These are phyloP conservation scores for Nicotiana undulata DNA, from an alignment of 257 asterid genomes.

Conservation along the genomic window DNA sequence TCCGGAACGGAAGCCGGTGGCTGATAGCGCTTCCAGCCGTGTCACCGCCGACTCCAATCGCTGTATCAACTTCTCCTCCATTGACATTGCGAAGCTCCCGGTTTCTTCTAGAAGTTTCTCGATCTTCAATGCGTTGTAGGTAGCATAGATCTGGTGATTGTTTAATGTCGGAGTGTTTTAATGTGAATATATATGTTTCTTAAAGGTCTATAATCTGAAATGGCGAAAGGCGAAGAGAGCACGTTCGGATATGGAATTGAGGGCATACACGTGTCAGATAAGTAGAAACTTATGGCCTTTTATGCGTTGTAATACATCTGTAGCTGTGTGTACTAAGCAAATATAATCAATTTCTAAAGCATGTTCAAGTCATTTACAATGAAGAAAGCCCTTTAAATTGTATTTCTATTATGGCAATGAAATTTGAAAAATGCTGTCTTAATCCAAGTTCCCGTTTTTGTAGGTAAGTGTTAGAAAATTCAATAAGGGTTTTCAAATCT, in stretches of 20 bases:
- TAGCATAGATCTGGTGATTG: slow-evolving; percentile 29
- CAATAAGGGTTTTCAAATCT: too few relatives aligned
- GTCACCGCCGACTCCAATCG: slow-evolving; percentile 87
- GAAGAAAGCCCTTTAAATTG: too few relatives aligned
- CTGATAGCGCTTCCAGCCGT: slow-evolving; percentile 69
- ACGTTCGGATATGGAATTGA: slow-evolving; percentile 5
- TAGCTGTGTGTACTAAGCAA: not conserved
- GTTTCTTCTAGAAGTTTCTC: not conserved
- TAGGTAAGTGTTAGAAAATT: not conserved
- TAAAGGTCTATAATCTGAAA: not conserved
- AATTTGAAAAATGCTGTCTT: too few relatives aligned
- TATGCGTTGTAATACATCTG: slow-evolving; percentile 17
- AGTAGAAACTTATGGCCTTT: slow-evolving; percentile 7
- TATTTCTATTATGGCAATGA: too few relatives aligned
- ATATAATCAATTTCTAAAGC: not conserved
- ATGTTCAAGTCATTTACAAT: not conserved
- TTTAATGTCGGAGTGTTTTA: not conserved
- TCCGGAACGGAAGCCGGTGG: slow-evolving; percentile 27
- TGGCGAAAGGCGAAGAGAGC: slow-evolving; percentile 19
- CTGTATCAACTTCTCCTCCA: slow-evolving; percentile 72
- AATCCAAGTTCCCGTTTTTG: not conserved
- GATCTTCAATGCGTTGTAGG: not conserved
- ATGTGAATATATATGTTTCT: not conserved
- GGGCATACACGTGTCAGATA: slow-evolving; percentile 31
- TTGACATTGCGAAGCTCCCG: slow-evolving; percentile 35